These are phyloP conservation scores for Aspergillus cristatus DNA, from an alignment of 495 filamentous ascomycete species.

Conservation along the genomic window DNA sequence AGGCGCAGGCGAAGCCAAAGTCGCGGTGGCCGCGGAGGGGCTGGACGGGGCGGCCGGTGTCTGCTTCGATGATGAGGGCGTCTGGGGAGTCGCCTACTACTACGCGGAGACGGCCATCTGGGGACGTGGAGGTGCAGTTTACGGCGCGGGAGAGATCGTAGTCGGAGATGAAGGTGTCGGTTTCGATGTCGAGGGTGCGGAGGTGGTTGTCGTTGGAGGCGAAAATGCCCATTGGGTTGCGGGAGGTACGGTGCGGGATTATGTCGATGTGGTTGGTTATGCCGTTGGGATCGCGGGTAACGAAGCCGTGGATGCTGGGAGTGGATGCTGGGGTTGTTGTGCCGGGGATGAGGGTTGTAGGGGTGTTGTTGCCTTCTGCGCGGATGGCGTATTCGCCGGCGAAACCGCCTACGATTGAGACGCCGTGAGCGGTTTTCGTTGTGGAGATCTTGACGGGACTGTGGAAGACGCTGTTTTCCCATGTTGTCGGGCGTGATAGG, in stretches of 20 bases:
- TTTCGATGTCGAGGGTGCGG: conserved; percentile 63
- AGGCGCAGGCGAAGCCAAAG: conserved; percentile 82
- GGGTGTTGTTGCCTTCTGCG: conserved; percentile 18
- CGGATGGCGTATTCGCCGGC: conserved; percentile 72
- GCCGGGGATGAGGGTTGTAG: too few species aligned
- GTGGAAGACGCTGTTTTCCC: conserved; percentile 27
- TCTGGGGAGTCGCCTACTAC: conserved; percentile 60
- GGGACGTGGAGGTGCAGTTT: conserved; percentile 78
- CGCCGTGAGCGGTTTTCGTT: conserved; percentile 53
- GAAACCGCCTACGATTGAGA: conserved; percentile 74
- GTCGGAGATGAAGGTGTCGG: conserved; percentile 53
- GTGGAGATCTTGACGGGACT: conserved; percentile 55
- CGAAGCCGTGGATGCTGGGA: conserved; percentile 48
- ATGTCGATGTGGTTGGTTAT: conserved; percentile 86
- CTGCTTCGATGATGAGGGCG: conserved; percentile 54
- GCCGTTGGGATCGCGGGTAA: conserved; percentile 58
- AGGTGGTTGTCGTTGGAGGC: conserved; percentile 75
- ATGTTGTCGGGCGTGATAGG: conserved; percentile 36
- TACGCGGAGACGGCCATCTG: conserved; percentile 69
- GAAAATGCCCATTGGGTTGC: conserved; percentile 61
- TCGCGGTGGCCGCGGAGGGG: conserved; percentile 64
- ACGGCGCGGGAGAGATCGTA: conserved; percentile 57
- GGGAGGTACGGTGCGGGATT: conserved; percentile 48
- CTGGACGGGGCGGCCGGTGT: conserved; percentile 46
- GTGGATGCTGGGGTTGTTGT: conserved; percentile 17